These are phyloP conservation scores for Pluteus cervinus DNA, from an alignment of 768 basidiomycete genomes.

Conservation along the genomic window DNA sequence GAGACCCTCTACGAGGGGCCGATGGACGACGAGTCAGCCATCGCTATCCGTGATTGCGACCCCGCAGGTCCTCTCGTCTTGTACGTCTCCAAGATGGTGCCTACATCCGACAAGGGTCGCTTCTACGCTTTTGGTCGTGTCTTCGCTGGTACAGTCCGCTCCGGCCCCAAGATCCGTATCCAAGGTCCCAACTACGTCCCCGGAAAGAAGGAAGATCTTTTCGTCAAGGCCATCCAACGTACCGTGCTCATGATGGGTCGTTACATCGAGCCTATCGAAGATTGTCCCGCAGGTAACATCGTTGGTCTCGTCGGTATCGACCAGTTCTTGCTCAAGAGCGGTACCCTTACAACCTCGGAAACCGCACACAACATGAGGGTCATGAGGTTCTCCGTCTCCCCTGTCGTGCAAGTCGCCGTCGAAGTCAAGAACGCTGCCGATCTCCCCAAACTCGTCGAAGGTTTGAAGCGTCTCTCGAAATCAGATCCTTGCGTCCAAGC, in stretches of 20 bases:
- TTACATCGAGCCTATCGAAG: conserved; percentile 96
- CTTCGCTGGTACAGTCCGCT: conserved; percentile 96
- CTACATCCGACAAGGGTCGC: conserved; percentile 98
- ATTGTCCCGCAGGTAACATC: conserved; percentile 99
- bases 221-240: conserved; percentile 97
- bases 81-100: conserved; percentile 99
- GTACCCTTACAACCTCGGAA: conserved; percentile 95
- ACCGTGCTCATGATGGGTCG: conserved; percentile 99
- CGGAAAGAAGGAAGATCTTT: conserved; percentile 97
- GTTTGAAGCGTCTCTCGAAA: conserved; percentile 99
- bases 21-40: conserved; percentile 99
- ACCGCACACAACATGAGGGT: conserved; percentile 99
- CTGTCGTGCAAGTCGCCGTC: conserved; percentile 98
- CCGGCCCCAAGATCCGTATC: conserved; percentile 98
- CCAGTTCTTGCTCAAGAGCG: conserved; percentile 99
- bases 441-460: conserved; percentile 99
- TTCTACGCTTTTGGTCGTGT: conserved; percentile 99
- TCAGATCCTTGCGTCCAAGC: conserved; percentile 99
- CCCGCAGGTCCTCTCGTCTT: conserved; percentile 94
- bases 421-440: conserved; percentile 99
- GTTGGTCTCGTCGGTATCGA: conserved; percentile 99
- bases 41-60: conserved; percentile 97
- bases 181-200: conserved; percentile 99
- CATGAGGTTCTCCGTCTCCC: conserved; percentile 99
- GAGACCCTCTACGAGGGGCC: conserved; percentile 99